Evolutionary conservation across 2,329 filamentous ascomycete species (phyloP).

Genomic region (Neopestalotiopsis sp.): DNA sequence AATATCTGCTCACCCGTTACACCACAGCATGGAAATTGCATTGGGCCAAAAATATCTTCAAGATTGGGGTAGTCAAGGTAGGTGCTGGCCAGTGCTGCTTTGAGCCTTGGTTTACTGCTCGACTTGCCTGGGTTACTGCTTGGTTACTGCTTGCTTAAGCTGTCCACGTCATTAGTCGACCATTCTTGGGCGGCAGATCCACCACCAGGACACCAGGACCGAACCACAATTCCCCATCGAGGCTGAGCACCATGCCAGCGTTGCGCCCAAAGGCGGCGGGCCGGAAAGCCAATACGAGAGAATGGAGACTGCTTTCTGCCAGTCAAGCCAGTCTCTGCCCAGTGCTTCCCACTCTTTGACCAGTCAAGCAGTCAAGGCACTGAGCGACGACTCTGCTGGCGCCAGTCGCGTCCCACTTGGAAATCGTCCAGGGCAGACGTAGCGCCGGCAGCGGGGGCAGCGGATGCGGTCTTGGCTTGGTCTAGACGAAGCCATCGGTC

Average conservation of each 20-base stretch:
- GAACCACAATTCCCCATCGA: not conserved
- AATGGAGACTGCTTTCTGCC: not conserved
- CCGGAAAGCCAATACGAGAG: constrained; percentile 10
- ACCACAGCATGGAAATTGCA: not conserved
- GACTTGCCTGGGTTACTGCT: not conserved
- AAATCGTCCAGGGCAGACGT: not conserved
- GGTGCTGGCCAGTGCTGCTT: not conserved
- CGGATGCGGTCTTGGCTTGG: constrained; percentile 4
- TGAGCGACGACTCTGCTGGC: not conserved
- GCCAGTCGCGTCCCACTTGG: not conserved
- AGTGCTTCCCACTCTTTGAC: not conserved
- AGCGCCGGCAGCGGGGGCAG: constrained; percentile 13
- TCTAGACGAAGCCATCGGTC: constrained; percentile 4
- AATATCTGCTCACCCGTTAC: not conserved
- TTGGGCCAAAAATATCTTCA: not conserved
- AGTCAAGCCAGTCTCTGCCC: not conserved
- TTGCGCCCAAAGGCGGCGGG: constrained; percentile 2
- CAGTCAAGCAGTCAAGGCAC: not conserved
- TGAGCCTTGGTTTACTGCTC: not conserved
- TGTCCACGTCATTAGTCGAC: constrained; percentile 13
- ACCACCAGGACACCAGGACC: not conserved
- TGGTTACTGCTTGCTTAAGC: constrained; percentile 1
- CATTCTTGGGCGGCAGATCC: not conserved
- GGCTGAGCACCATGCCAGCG: constrained; percentile 6
- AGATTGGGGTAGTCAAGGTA: not conserved